phyloP scores from a whole-genome alignment of 441 rosid species.

The Aleurites moluccanus region DNA sequence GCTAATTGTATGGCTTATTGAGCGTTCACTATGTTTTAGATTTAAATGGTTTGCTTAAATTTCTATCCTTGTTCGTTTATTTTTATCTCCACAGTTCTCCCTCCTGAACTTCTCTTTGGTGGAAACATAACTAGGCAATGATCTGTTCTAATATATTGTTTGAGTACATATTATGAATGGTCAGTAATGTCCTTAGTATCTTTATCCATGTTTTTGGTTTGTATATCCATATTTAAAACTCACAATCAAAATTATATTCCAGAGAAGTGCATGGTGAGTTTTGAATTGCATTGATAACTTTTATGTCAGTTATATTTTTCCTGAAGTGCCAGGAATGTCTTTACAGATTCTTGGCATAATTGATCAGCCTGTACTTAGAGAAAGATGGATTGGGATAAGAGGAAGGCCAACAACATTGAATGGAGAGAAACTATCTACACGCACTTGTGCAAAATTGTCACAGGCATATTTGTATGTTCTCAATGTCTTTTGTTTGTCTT shows the following conservation, averaged over 20 bases:
- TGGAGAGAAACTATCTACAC: conserved; percentile 70
- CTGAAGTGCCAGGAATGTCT: conserved; percentile 11
- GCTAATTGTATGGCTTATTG: background rate
- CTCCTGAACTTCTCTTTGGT: background rate
- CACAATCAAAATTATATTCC: background rate
- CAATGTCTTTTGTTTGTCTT: background rate
- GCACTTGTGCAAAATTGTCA: conserved; percentile 62
- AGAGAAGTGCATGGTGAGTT: background rate
- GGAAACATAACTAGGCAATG: background rate
- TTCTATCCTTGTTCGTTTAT: background rate
- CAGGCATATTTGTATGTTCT: conserved; percentile 81
- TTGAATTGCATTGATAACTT: background rate
- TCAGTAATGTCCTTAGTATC: background rate
- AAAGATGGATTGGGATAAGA: conserved; percentile 86
- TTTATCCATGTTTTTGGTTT: background rate
- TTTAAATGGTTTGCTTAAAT: background rate
- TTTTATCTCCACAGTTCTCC: background rate
- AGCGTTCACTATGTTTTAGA: background rate
- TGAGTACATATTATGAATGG: background rate
- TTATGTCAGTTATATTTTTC: background rate
- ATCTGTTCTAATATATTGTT: no score
- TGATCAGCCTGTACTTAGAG: conserved; percentile 85
- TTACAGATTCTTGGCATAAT: conserved; percentile 84
- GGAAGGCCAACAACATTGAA: conserved; percentile 80
- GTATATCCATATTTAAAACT: background rate